Percentiles rank a stretch among this genome's conserved stretches.
Evolutionary conservation across 495 filamentous ascomycete genomes (phyloP).

Genomic region (Hypomontagnella monticulosa): DNA sequence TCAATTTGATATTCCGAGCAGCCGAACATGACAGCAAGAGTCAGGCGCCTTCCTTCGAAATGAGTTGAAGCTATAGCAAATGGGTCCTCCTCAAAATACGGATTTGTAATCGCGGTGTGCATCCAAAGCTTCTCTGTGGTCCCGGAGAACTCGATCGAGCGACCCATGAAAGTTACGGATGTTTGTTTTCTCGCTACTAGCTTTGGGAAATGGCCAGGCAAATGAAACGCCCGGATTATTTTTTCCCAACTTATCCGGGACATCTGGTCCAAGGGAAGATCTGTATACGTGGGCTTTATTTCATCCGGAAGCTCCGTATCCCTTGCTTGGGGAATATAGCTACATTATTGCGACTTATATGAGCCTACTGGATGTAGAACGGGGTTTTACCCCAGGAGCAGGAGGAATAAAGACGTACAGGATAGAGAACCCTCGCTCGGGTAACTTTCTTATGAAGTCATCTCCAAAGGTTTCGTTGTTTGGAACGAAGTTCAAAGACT

Average conservation of each 20-base stretch:
- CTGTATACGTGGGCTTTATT: neutral
- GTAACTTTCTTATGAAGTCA: too few species aligned
- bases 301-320: neutral
- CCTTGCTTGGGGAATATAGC: neutral
- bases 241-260: neutral
- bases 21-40: neutral
- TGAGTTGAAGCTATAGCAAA: slow-evolving; percentile 7
- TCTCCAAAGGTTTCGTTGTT: too few species aligned
- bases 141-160: neutral
- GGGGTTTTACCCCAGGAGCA: too few species aligned
- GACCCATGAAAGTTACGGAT: neutral
- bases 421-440: too few species aligned
- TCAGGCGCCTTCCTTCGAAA: neutral
- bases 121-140: neutral
- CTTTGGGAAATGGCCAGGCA: slow-evolving; percentile 3
- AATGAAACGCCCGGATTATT: neutral
- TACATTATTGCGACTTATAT: neutral
- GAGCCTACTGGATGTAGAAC: too few species aligned
- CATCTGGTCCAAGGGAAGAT: neutral
- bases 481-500: too few species aligned
- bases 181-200: neutral
- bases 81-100: neutral
- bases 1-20: neutral
- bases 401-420: neutral
- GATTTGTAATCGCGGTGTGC: neutral